Conservation (phyloP, 1,284 basidiomycete genomes). For the Papiliotrema terrestris region DNA sequence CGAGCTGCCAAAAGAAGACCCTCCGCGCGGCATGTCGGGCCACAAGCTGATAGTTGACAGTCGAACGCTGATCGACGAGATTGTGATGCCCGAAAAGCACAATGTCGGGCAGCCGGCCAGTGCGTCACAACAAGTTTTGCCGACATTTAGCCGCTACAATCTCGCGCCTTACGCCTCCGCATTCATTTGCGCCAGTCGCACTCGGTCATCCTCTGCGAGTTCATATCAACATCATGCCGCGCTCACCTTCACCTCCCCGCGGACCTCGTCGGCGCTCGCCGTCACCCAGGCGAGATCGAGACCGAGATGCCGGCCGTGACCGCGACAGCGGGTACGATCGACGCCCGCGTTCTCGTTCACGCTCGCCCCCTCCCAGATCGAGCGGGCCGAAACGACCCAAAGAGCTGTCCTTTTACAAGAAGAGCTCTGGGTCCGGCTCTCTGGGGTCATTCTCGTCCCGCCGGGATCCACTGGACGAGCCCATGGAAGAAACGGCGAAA, state of each 20-base stretch:
- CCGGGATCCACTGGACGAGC: constrained; percentile 36
- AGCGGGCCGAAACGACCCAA: constrained; percentile 25
- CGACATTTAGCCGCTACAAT: not conserved
- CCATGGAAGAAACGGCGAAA: constrained; percentile 28
- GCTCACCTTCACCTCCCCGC: constrained; percentile 26
- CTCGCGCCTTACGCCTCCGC: not conserved
- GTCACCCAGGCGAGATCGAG: constrained; percentile 6
- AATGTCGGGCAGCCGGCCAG: no score
- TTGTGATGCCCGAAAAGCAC: not conserved
- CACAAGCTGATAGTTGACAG: not conserved
- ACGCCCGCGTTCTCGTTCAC: constrained; percentile 20
- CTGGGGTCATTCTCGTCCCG: constrained; percentile 27
- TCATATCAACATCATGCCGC: constrained; percentile 17
- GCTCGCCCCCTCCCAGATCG: constrained; percentile 11
- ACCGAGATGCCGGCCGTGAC: not conserved
- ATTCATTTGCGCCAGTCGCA: not conserved
- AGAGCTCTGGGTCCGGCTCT: constrained; percentile 14
- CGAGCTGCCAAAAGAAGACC: no score
- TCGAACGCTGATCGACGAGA: not conserved
- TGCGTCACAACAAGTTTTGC: not conserved
- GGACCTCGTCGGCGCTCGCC: constrained; percentile 12
- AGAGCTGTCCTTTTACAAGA: constrained; percentile 51
- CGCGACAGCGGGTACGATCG: not conserved
- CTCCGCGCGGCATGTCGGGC: no score
- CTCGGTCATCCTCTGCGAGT: not conserved